Base-by-base conservation (phyloP, 495 filamentous ascomycete genomes). In the Xylaria palmicola region DNA sequence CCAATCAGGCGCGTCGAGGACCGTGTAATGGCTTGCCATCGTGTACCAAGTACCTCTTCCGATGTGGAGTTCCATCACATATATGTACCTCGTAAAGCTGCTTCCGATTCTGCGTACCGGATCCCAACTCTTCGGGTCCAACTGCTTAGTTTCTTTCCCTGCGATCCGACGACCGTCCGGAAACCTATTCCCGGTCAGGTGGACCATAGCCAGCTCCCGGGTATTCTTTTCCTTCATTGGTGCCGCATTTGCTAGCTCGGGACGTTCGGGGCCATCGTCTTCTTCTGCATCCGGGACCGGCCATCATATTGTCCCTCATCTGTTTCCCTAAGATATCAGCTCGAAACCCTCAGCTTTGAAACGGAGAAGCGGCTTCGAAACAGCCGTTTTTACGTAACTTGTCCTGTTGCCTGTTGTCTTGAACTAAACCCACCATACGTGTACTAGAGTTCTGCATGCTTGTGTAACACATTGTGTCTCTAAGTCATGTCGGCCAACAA, bases 401-500 rank as follows among this genome's bases (percentile, higher is more conserved):
- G 9, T 7, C 26, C 8, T 12, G 8, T 30, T 15, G 52, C 1
- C 10, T 22, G n/a, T 20, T 44, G 34, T 30, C 39, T 44, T 32
- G 26, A n/a, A 20, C 17, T 17, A 12, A 44, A 19, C 7, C 53
- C 22, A 15, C 39, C 15, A 27, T 22, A 10, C 12, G 39, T 8
- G 32, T 29, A 37, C 37, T 22, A 29, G 13, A 37, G 37, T 36
- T 41, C 22, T 13, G 45, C 32, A 51, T 32, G n/a, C 56, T 51
- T 32, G 41, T 49, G 34, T 59, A 41, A 30, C 45, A 9, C 9
- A 22, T 51, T 8, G 9, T 12, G 6, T 51, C 56, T 40, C 45
- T 4, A 43, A 29, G 30, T 27, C 36, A 71, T 71, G 69, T 71
- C 55, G 19, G 55, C 58, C 10, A 71, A 56, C 34, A 50, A 52